Base-by-base conservation (phyloP, 2,329 filamentous ascomycete species). In the Colletotrichum sp. region DNA sequence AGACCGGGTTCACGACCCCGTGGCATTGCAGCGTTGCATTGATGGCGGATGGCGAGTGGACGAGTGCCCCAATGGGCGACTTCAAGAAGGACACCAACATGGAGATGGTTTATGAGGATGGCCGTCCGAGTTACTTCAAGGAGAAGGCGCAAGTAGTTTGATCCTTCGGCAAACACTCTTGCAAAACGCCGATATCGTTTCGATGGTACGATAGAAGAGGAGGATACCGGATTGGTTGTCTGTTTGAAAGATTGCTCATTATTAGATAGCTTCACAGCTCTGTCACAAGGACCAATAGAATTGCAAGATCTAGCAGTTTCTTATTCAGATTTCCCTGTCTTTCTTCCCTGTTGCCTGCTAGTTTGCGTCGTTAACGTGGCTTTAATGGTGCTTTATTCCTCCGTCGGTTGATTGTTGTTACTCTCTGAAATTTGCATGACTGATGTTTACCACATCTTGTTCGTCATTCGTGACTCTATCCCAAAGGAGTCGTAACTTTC, bases 391-490 rank as follows among this genome's bases (percentile, higher is more conserved):
- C 34, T 39, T 49, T 18, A 49, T n/a, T 49, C 18, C 39, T 49
- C 5, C n/a, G 0, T 6, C 5, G 5, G 9, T 21, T 49, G 44
- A 49, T 12, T 0, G 9, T 1, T n/a, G 2, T 6, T n/a, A 12
- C 9, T 13, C 5, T 49, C 18, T 21, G 9, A 12, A 13, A 49
- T 21, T 21, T 3, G 6, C 9, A n/a, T 21, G 10, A 49, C 5
- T 49, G 44, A 21, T n/a, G 1, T 49, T 21, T 49, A 49, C 44
- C 18, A 21, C 18, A 12, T n/a, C 9, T 44, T 6, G 9, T n/a
- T n/a, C 3, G 6, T 44, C 18, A 21, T 49, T 49, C 18, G 2
- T 12, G n/a, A 44, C 18, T 49, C 5, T n/a, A n/a, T 49, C 18
- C 5, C 18, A 6, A 49, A 21, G 44, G 18, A n/a, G 39, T n/a